A percentile compares a stretch with the other conserved stretches of the same genome.
phyloP scores from a whole-genome alignment of 2,329 filamentous ascomycete genomes.

The Nakataea oryzae region DNA sequence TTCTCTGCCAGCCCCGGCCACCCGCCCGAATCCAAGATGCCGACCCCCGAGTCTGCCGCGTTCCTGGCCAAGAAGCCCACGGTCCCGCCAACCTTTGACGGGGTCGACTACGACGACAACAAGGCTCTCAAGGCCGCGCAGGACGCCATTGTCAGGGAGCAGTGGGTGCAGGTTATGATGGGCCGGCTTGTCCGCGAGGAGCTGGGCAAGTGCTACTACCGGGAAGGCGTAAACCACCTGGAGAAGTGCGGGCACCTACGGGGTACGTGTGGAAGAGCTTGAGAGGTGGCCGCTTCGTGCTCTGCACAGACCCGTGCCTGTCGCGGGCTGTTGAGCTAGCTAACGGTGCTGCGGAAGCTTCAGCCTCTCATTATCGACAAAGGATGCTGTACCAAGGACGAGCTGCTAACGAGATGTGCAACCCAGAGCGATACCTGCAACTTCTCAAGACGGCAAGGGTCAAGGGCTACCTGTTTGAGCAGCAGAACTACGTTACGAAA shows the following conservation, averaged over 20 bases:
- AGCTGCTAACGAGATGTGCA: neutral
- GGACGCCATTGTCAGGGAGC: slow-evolving; percentile 72
- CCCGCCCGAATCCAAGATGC: slow-evolving; percentile 40
- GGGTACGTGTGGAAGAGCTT: slow-evolving; percentile 48
- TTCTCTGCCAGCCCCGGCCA: neutral
- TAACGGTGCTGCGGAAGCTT: neutral
- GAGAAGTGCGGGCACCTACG: slow-evolving; percentile 76
- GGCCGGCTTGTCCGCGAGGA: slow-evolving; percentile 71
- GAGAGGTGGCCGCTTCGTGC: neutral
- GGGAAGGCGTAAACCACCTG: slow-evolving; percentile 77
- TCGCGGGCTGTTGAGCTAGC: neutral
- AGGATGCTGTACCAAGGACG: neutral
- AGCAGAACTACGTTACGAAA: slow-evolving; percentile 63
- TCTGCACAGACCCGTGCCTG: neutral
- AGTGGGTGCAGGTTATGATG: slow-evolving; percentile 90
- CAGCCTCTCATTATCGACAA: neutral
- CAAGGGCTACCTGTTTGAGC: slow-evolving; percentile 68
- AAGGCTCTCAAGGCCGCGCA: slow-evolving; percentile 72
- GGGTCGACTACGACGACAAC: slow-evolving; percentile 79
- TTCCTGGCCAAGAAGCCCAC: slow-evolving; percentile 79
- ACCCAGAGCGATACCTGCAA: slow-evolving; percentile 66
- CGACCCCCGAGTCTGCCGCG: slow-evolving; percentile 70
- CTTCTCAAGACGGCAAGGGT: slow-evolving; percentile 67
- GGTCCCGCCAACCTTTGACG: slow-evolving; percentile 74
- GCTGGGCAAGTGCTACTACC: slow-evolving; percentile 75